phyloP scores from a whole-genome alignment of 1,284 basidiomycete species.

The Pseudozyma sp. region DNA sequence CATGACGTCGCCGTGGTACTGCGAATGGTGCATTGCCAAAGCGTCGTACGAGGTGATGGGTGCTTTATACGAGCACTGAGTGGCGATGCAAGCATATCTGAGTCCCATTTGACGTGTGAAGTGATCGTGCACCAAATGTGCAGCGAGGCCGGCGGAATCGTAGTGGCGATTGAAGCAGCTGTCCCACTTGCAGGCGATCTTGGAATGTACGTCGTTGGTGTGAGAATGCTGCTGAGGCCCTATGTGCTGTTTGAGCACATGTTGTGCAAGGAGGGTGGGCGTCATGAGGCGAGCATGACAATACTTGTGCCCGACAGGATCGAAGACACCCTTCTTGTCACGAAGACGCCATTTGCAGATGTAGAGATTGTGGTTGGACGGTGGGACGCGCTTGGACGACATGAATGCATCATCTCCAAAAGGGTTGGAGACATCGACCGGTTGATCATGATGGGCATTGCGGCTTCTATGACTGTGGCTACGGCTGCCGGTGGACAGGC shows the following conservation, averaged over 20 bases:
- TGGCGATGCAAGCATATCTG: constrained; percentile 29
- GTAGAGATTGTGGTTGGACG: constrained; percentile 8
- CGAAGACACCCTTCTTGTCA: constrained; percentile 28
- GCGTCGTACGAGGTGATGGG: constrained; percentile 16
- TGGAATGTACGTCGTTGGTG: neutral
- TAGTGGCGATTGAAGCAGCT: constrained; percentile 36
- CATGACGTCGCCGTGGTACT: constrained; percentile 13
- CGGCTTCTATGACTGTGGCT: constrained; percentile 11
- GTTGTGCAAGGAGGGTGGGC: constrained; percentile 26
- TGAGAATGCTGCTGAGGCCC: neutral
- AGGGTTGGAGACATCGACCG: constrained; percentile 19
- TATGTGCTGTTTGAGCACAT: constrained; percentile 21
- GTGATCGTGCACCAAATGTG: constrained; percentile 37
- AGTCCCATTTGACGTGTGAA: constrained; percentile 25
- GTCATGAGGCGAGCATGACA: constrained; percentile 28
- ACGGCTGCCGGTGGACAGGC: constrained; percentile 8
- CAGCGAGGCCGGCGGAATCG: constrained; percentile 17
- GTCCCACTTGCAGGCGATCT: constrained; percentile 34
- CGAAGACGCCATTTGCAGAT: constrained; percentile 25
- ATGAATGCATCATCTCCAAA: constrained; percentile 20
- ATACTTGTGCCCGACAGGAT: constrained; percentile 13
- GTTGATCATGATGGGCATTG: constrained; percentile 4
- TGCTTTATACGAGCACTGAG: constrained; percentile 13
- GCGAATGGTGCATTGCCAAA: constrained; percentile 15
- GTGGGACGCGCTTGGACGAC: constrained; percentile 11